Base-by-base conservation (phyloP, 768 basidiomycete genomes). In the Calvatia gigantea region DNA sequence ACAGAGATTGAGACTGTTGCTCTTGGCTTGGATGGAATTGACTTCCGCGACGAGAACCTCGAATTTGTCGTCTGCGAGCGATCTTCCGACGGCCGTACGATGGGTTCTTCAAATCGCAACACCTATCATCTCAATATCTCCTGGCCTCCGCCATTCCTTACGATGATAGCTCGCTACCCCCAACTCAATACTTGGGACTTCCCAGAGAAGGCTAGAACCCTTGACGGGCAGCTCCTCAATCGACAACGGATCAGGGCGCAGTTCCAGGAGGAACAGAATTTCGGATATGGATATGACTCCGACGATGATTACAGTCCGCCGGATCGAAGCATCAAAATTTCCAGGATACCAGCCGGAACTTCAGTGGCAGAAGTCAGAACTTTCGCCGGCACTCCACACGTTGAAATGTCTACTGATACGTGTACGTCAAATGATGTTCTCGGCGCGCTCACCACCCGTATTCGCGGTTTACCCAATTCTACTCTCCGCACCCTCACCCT, bases 141-240 rank as follows among this genome's bases (percentile, higher is more conserved):
- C 11, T 87, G 84, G 81, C 70, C 65, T 6, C 66, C 68, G 1
- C 82, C 83, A 1, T 79, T 76, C 15, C 61, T 62, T 4, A 65
- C 73, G 1, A 75, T 78, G 56, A 58, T 79, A n/a, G 82, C 72
- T 1, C 73, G 69, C 5, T 86, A 79, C 57, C 3, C 46, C 4
- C 65, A 68, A 4, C 59, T 69, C 50, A 62, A 61, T 0, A 32
- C 9, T 31, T 21, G 11, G 27, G 60, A 65, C 25, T 76, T 80
- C 0, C 54, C 62, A 28, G 59, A 54, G 23, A 77, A 75, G 59
- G 72, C 70, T 3, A 59, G 54, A 21, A 61, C 64, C 27, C 64
- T 85, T 31, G 60, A 84, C 43, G 67, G 71, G n/a, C 58, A 45
- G 19, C 41, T 68, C 4, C 67, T 73, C 50, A 60, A 61, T 19